Base-by-base conservation (phyloP, 225 moss, liverwort and hornwort species). In the Lunularia cruciata region DNA sequence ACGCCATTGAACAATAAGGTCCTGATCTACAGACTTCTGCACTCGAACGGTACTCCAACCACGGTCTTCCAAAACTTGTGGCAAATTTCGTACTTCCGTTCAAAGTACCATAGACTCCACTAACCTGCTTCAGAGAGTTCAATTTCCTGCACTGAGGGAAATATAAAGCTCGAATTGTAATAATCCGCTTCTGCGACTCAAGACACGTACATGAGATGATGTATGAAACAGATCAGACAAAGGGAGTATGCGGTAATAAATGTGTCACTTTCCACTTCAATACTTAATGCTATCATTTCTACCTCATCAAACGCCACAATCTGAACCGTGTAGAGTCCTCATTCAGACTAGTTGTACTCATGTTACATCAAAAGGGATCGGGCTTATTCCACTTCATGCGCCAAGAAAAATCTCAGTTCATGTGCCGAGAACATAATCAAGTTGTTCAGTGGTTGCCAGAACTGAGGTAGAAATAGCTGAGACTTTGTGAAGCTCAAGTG, bases 1-100 rank as follows among this genome's bases (percentile, higher is more conserved):
- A 71, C 26, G 57, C 77, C 77, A 77, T 82, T 23, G 59, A 57
- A 27, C 39, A 60, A 64, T 46, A 39, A 3, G 30, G 18, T 75
- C 67, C 67, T 62, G 34, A 37, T 30, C 4, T 16, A 31, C 42
- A 65, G 43, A 51, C 9, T 12, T 40, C 70, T 38, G 38, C 12
- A 4, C 56, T 34, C 33, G 25, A 35, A 27, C 5, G 18, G 49
- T 16, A 39, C 56, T 63, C 30, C 16, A n/a, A 34, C 65, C 51
- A 59, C 22, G 26, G 48, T 28, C 69, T 64, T 19, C 19, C 47
- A 20, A 69, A 26, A 10, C 16, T 60, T 22, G 20, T 25, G 13
- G 38, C 28, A 31, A n/a, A 45, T 30, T 38, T 57, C 59, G 57
- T 23, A 9, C 35, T 57, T 12, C 58, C 26, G 51, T 22, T 33